phyloP scores from a whole-genome alignment of 225 moss, liverwort and hornwort genomes.

The Sphagnum contortum region DNA sequence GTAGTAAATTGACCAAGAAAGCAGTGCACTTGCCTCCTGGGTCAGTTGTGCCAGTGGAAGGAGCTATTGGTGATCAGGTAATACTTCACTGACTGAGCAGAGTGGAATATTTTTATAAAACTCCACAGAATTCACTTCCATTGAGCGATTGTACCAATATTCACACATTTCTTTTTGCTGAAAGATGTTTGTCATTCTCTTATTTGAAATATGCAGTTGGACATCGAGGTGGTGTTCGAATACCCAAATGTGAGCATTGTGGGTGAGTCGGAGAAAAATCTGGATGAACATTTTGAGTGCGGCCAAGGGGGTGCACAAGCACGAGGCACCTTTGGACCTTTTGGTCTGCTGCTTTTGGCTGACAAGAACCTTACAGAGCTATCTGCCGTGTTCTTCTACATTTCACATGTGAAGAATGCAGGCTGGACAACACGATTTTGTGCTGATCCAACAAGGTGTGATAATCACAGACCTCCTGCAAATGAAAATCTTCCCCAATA shows the following conservation, averaged over 20 bases:
- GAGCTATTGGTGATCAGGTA: conserved; percentile 43
- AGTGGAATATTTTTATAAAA: too few relatives aligned
- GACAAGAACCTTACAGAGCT: background rate
- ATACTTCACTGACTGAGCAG: too few relatives aligned
- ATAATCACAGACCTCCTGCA: too few relatives aligned
- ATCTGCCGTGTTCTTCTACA: conserved; percentile 2
- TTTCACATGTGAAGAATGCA: background rate
- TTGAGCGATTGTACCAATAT: too few relatives aligned
- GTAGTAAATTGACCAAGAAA: conserved; percentile 1
- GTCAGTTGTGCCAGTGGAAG: conserved; percentile 22
- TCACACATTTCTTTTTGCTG: too few relatives aligned
- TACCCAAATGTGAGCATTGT: conserved; percentile 25
- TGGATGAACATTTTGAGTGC: conserved; percentile 22
- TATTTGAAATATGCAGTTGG: conserved; percentile 18
- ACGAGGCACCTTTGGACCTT: conserved; percentile 39
- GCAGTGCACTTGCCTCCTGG: conserved; percentile 10
- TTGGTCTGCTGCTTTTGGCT: conserved; percentile 10
- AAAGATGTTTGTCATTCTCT: too few relatives aligned
- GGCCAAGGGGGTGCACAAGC: conserved; percentile 33
- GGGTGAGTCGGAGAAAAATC: background rate
- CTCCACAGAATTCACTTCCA: too few relatives aligned
- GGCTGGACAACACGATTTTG: background rate
- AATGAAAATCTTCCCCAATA: too few relatives aligned
- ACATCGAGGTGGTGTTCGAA: conserved; percentile 25
- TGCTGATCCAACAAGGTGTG: conserved; percentile 2